Percentiles rank a stretch among this genome's conserved stretches.
Conservation (phyloP, 176 grass and related monocot species). For the Carex pumila region DNA sequence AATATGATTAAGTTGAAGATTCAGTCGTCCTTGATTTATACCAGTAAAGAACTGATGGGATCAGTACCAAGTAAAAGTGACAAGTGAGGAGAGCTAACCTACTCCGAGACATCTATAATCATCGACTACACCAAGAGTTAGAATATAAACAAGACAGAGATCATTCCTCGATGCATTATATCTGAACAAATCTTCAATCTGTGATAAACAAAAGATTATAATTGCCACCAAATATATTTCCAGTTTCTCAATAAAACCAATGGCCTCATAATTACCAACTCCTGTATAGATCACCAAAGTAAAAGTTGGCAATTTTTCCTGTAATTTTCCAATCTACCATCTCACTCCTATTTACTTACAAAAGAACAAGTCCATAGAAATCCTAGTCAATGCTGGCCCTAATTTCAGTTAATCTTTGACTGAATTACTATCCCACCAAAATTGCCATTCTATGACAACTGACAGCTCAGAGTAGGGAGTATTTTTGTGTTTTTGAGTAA, state of each 20-base stretch:
- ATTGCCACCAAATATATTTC: not conserved
- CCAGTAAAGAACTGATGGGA: not conserved
- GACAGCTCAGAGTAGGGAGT: not conserved
- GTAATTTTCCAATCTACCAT: not conserved
- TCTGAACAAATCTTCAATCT: conserved; percentile 94
- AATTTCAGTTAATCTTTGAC: not conserved
- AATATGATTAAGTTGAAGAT: not conserved
- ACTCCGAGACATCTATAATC: conserved; percentile 85
- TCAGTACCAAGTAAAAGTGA: not conserved
- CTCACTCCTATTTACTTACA: not conserved
- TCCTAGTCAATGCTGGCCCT: not conserved
- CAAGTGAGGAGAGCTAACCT: conserved; percentile 34
- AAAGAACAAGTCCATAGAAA: not conserved
- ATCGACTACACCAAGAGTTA: conserved; percentile 84
- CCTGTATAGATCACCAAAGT: conserved; percentile 5
- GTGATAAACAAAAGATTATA: conserved; percentile 5
- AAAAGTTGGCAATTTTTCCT: not conserved
- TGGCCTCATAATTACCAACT: not conserved
- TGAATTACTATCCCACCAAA: not conserved
- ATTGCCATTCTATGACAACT: not conserved
- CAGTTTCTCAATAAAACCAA: conserved; percentile 18
- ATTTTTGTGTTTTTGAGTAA: not conserved
- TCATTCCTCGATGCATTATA: conserved; percentile 65
- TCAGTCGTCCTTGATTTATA: not conserved
- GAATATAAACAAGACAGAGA: conserved; percentile 71